Percentiles rank a stretch among this genome's conserved stretches.
phyloP scores from a whole-genome alignment of 345 rosid species.

The Acer campestre region DNA sequence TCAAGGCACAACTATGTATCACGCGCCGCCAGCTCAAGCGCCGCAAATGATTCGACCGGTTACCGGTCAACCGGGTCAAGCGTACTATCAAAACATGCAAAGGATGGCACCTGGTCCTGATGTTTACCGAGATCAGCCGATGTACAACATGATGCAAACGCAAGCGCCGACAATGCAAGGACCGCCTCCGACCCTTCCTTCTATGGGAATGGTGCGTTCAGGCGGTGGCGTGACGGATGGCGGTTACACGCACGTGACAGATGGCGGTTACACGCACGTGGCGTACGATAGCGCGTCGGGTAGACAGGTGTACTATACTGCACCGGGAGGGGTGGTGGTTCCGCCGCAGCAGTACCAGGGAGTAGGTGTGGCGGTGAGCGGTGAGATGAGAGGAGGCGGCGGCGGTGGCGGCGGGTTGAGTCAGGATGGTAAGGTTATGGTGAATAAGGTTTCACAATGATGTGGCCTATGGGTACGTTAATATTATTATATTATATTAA shows the following conservation, averaged over 20 bases:
- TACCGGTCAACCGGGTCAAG: conserved; percentile 60
- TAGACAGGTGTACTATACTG: conserved; percentile 69
- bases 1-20: conserved; percentile 42
- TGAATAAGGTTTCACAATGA: conserved; percentile 41
- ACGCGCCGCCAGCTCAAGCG: conserved; percentile 30
- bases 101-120: conserved; percentile 43
- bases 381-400: conserved; percentile 40
- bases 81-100: conserved; percentile 65
- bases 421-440: conserved; percentile 42
- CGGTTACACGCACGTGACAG: conserved; percentile 36
- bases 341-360: conserved; percentile 57
- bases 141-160: conserved; percentile 49
- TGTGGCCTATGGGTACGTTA: neutral
- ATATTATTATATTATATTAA: neutral
- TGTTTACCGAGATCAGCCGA: conserved; percentile 72
- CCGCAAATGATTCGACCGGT: conserved; percentile 50
- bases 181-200: conserved; percentile 29
- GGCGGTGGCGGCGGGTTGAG: conserved; percentile 27
- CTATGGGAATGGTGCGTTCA: conserved; percentile 40
- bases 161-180: conserved; percentile 17
- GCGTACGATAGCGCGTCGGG: conserved; percentile 57
- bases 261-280: conserved; percentile 54
- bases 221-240: conserved; percentile 42
- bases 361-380: conserved; percentile 47
- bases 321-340: conserved; percentile 45